These are phyloP conservation scores for Centrapalus pauciflorus DNA, from an alignment of 129 eudicot species.

Conservation along the genomic window DNA sequence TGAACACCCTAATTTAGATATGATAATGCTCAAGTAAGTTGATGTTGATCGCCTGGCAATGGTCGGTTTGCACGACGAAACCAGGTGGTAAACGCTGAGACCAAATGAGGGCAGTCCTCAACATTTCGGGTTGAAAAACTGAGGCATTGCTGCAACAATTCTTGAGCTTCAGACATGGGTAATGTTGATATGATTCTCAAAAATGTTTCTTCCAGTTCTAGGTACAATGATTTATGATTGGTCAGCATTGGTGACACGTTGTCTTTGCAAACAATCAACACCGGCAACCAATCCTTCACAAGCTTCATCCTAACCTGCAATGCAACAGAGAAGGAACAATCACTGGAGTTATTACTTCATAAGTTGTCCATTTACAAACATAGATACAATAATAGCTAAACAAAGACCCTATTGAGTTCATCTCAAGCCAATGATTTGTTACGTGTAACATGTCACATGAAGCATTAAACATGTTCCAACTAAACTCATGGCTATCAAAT, in stretches of 20 bases:
- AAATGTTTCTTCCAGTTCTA: constrained; percentile 76
- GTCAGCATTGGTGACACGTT: constrained; percentile 40
- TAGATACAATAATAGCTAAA: too few species aligned
- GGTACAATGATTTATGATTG: constrained; percentile 47
- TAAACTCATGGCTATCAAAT: too few species aligned
- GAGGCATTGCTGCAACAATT: constrained; percentile 75
- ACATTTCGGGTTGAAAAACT: constrained; percentile 85
- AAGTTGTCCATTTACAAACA: background rate
- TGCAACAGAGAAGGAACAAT: background rate
- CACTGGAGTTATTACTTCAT: background rate
- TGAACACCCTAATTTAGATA: background rate
- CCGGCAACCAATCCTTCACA: constrained; percentile 88
- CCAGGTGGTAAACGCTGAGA: constrained; percentile 87
- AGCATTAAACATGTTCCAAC: too few species aligned
- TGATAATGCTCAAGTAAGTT: constrained; percentile 16
- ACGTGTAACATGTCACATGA: too few species aligned
- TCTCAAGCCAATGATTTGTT: too few species aligned
- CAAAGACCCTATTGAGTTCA: too few species aligned
- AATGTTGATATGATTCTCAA: constrained; percentile 71
- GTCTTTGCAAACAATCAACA: constrained; percentile 80
- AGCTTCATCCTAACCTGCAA: constrained; percentile 81
- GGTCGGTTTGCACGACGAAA: constrained; percentile 74
- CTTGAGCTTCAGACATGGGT: constrained; percentile 81
- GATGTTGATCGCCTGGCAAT: constrained; percentile 28
- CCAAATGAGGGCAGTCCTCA: constrained; percentile 93